A percentile compares a stretch with the other conserved stretches of the same genome.
Evolutionary conservation across 805 yeast genomes (phyloP).

Genomic region (Pichia exigua): DNA sequence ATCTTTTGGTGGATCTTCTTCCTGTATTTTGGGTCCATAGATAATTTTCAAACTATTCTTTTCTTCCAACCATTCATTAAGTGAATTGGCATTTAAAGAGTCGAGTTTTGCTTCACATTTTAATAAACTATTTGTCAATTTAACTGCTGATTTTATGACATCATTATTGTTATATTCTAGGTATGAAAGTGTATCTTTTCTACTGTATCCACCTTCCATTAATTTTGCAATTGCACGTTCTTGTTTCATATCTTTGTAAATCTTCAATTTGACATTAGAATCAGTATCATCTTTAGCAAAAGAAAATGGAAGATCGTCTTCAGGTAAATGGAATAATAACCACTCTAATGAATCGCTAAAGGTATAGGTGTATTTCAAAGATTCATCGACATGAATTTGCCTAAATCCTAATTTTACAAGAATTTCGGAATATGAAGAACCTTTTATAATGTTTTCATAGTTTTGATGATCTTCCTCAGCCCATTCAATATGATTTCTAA

Average conservation of each 20-base stretch:
- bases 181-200: constrained; percentile 49
- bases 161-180: constrained; percentile 35
- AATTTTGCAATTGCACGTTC: constrained; percentile 56
- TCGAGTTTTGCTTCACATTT: background rate
- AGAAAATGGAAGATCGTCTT: constrained; percentile 76
- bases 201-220: constrained; percentile 60
- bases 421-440: constrained; percentile 8
- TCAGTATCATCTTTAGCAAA: constrained; percentile 54
- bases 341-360: constrained; percentile 57
- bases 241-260: constrained; percentile 41
- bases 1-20: constrained; percentile 31
- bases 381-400: constrained; percentile 59
- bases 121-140: constrained; percentile 35
- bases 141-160: constrained; percentile 44
- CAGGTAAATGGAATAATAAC: constrained; percentile 85
- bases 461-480: constrained; percentile 16
- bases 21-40: constrained; percentile 28
- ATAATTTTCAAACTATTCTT: constrained; percentile 57
- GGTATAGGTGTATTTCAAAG: constrained; percentile 47
- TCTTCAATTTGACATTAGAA: constrained; percentile 48
- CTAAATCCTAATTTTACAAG: constrained; percentile 56
- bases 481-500: constrained; percentile 56
- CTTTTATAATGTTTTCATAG: constrained; percentile 6
- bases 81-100: constrained; percentile 12
- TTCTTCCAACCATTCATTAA: constrained; percentile 66